Percentiles rank a stretch among this genome's conserved stretches.
Conservation (phyloP, 805 yeast genomes). For the Vanderwaltozyma yarrowii region DNA sequence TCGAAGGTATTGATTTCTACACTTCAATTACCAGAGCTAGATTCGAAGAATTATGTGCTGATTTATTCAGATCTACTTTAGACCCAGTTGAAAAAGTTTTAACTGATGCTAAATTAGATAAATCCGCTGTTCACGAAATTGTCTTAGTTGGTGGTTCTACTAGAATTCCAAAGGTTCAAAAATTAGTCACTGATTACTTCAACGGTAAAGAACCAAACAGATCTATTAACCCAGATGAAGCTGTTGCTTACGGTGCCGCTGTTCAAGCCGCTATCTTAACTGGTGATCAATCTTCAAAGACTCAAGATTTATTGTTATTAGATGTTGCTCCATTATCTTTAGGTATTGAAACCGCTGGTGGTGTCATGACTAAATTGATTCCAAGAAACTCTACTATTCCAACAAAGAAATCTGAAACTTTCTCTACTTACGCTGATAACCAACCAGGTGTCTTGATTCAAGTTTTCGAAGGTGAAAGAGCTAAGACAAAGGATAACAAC, state of each 20-base stretch:
- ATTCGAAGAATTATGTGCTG: slow-evolving; percentile 44
- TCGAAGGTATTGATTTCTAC: slow-evolving; percentile 96
- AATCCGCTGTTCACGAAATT: slow-evolving; percentile 86
- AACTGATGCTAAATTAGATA: slow-evolving; percentile 78
- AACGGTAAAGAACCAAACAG: slow-evolving; percentile 98
- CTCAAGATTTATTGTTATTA: slow-evolving; percentile 90
- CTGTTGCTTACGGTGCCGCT: slow-evolving; percentile 99
- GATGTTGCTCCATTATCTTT: slow-evolving; percentile 98
- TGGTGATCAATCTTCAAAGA: slow-evolving; percentile 96
- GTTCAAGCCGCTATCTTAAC: slow-evolving; percentile 97
- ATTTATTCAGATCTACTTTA: slow-evolving; percentile 86
- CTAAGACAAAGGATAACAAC: slow-evolving; percentile 94
- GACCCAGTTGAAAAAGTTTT: slow-evolving; percentile 55
- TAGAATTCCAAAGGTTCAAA: slow-evolving; percentile 84
- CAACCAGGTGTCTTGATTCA: slow-evolving; percentile 99
- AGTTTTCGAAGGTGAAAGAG: slow-evolving; percentile 98
- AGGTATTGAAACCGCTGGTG: slow-evolving; percentile 99
- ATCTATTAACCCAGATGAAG: slow-evolving; percentile 98
- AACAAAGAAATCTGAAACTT: slow-evolving; percentile 94
- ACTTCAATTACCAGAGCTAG: slow-evolving; percentile 92
- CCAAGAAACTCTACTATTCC: slow-evolving; percentile 99
- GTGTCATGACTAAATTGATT: slow-evolving; percentile 98
- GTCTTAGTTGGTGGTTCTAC: slow-evolving; percentile 50
- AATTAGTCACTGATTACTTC: slow-evolving; percentile 93
- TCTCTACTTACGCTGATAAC: slow-evolving; percentile 98